Evolutionary conservation across 2,329 filamentous ascomycete genomes (phyloP).

Genomic region (Mycosphaerella sp.): DNA sequence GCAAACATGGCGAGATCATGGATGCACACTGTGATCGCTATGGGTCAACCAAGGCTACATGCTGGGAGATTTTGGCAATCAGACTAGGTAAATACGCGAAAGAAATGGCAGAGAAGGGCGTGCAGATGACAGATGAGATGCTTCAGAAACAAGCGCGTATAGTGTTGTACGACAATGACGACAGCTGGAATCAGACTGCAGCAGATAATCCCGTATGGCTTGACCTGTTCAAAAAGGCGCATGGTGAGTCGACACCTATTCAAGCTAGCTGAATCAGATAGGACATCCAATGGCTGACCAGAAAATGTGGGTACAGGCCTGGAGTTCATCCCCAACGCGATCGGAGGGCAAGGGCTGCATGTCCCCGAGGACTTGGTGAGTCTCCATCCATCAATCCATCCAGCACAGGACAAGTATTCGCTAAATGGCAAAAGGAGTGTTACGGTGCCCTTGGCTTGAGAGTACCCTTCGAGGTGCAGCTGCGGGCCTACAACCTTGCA

Average conservation of each 20-base stretch:
- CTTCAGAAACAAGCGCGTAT: constrained; percentile 44
- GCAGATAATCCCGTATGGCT: constrained; percentile 44
- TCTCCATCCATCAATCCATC: background rate
- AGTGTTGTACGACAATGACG: constrained; percentile 46
- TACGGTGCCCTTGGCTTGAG: constrained; percentile 35
- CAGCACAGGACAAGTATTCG: background rate
- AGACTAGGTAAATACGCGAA: constrained; percentile 43
- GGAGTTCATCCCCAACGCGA: constrained; percentile 30
- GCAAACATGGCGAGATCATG: constrained; percentile 5
- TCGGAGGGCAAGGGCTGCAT: constrained; percentile 30
- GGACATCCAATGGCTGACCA: background rate
- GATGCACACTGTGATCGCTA: constrained; percentile 10
- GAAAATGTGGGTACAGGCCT: constrained; percentile 21
- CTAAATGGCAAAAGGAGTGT: constrained; percentile 21
- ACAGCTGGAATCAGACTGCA: constrained; percentile 42
- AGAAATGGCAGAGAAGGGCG: constrained; percentile 35
- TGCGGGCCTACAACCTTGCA: constrained; percentile 28
- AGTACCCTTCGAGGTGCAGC: constrained; percentile 32
- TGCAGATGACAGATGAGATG: constrained; percentile 45
- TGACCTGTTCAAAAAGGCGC: constrained; percentile 46
- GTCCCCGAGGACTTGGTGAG: constrained; percentile 32
- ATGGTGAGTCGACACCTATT: constrained; percentile 28
- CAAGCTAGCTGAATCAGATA: background rate
- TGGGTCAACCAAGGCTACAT: constrained; percentile 33
- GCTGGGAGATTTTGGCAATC: constrained; percentile 47